Conservation (phyloP, 192 early-diverging fungal species). For the Linnemannia exigua region DNA sequence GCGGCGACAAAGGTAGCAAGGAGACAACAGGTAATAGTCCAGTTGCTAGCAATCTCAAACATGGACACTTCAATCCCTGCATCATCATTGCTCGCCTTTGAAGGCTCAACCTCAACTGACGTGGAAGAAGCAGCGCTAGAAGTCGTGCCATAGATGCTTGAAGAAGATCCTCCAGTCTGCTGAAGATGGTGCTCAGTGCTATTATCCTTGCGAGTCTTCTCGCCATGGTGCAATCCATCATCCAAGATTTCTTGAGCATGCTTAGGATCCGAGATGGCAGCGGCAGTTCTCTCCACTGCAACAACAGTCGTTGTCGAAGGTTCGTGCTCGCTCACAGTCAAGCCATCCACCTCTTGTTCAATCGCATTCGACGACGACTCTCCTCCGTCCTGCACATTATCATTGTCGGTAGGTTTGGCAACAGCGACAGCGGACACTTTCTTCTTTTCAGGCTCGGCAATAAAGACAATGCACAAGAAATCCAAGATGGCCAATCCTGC, state of each 20-base stretch:
- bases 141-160: constrained; percentile 12
- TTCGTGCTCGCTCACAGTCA: constrained; percentile 19
- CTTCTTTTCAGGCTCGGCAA: constrained; percentile 71
- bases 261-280: constrained; percentile 38
- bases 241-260: constrained; percentile 50
- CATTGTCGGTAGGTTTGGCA: no score
- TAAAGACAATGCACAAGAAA: constrained; percentile 70
- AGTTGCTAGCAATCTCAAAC: constrained; percentile 59
- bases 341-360: constrained; percentile 23
- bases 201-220: background rate
- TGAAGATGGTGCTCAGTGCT: background rate
- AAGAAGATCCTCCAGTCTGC: background rate
- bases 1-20: constrained; percentile 62
- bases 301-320: constrained; percentile 34
- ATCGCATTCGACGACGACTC: background rate
- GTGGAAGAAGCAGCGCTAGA: constrained; percentile 11
- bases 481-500: constrained; percentile 71
- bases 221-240: constrained; percentile 35
- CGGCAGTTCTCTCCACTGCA: constrained; percentile 25
- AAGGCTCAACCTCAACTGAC: background rate
- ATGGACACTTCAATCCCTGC: constrained; percentile 50
- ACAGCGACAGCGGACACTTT: background rate
- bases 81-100: background rate
- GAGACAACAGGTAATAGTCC: constrained; percentile 61
- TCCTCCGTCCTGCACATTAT: background rate